Base-by-base conservation (phyloP, 495 filamentous ascomycete species). In the Recurvomyces mirabilis region DNA sequence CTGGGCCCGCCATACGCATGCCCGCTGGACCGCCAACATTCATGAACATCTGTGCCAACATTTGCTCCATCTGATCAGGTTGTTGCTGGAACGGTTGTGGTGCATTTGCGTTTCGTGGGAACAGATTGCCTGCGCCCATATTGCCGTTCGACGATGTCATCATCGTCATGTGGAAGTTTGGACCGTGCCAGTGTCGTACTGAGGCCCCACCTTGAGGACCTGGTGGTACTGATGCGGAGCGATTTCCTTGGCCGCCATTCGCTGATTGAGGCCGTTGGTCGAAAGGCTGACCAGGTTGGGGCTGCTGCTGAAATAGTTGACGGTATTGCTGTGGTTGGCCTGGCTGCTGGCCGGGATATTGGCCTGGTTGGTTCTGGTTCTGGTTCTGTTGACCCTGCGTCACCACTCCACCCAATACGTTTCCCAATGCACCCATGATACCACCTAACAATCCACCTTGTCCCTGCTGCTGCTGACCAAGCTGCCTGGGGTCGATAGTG, bases 71-170 rank as follows among this genome's bases (percentile, higher is more conserved):
- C 22, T 39, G 25, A 9, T 54, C 40, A 6, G 51, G 51, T 22
- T 54, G 51, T 9, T 2, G 18, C 24, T 54, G 39, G 17, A 25
- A 34, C 7, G 56, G 49, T 20, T 53, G 56, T n/a, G 58, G 51
- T 19, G 44, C 24, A 24, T 59, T 52, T 5, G 56, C 44, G 45
- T 62, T 55, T 20, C 60, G 51, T n/a, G 60, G 57, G 35, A 22
- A 22, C 12, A 62, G 51, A 49, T 41, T 48, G 46, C 43, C 19
- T 47, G n/a, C 17, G 44, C 38, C 35, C 18, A 21, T 5, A 20
- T 34, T 33, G 29, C 14, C 29, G 30, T 20, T 45, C 30, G 6
- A 36, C 29, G 25, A 26, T 2, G 45, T 29, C 11, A 15, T 39
- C 13, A 42, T 23, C 15, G 28, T 45, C 25, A 46, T 49, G 35